These are phyloP conservation scores for Stylonectria norvegica DNA, from an alignment of 2,329 filamentous ascomycete genomes.

Conservation along the genomic window DNA sequence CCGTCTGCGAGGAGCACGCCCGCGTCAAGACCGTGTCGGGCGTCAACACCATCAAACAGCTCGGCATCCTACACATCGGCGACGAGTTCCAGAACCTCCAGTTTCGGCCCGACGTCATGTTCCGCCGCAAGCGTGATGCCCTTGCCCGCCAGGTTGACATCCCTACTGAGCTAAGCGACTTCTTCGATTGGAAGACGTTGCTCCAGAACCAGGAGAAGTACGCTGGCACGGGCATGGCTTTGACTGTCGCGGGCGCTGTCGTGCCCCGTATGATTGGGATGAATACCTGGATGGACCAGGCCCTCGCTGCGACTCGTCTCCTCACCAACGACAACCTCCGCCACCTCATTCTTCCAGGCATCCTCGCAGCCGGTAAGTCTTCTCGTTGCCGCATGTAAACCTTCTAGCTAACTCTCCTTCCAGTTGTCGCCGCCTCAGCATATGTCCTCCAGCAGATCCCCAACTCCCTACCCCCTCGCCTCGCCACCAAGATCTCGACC, in stretches of 20 bases:
- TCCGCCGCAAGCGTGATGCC: slow-evolving; percentile 75
- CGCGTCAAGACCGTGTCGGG: slow-evolving; percentile 72
- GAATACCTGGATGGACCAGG: slow-evolving; percentile 85
- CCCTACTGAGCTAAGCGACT: slow-evolving; percentile 85
- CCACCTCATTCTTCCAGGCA: slow-evolving; percentile 74
- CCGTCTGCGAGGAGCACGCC: slow-evolving; percentile 80
- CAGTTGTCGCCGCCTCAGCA: slow-evolving; percentile 69
- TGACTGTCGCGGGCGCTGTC: slow-evolving; percentile 85
- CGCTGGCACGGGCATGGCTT: slow-evolving; percentile 88
- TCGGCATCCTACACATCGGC: slow-evolving; percentile 84
- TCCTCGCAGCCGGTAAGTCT: slow-evolving; percentile 72
- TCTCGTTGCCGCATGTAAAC: background rate
- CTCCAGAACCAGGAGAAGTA: slow-evolving; percentile 92
- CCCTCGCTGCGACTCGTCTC: slow-evolving; percentile 74
- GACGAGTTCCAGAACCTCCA: slow-evolving; percentile 81
- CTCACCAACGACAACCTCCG: slow-evolving; percentile 78
- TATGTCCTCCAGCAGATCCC: slow-evolving; percentile 88
- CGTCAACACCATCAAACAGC: slow-evolving; percentile 81
- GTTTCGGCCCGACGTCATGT: slow-evolving; percentile 93
- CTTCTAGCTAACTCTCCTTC: slow-evolving; percentile 16
- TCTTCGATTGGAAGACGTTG: slow-evolving; percentile 81
- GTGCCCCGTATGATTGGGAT: slow-evolving; percentile 79
- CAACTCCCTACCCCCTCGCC: slow-evolving; percentile 78
- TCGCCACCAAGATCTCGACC: slow-evolving; percentile 78
- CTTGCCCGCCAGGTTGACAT: slow-evolving; percentile 83